Evolutionary conservation across 2,329 filamentous ascomycete genomes (phyloP).

Genomic region (Aspergillus sp.): DNA sequence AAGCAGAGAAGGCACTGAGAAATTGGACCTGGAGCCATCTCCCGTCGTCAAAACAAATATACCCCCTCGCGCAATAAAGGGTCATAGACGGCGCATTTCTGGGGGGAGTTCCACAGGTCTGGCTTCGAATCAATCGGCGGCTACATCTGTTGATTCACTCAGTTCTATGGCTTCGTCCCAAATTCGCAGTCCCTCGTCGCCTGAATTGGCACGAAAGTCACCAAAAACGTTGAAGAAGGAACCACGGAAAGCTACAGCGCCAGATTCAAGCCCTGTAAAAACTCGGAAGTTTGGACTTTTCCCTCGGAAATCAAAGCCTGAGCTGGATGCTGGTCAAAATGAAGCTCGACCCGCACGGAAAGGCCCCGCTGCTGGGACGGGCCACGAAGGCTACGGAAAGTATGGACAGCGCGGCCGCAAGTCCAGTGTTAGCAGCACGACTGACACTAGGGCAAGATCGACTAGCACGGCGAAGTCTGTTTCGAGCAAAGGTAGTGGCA

Average conservation of each 20-base stretch:
- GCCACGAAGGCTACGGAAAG: slow-evolving; percentile 68
- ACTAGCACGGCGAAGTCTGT: slow-evolving; percentile 42
- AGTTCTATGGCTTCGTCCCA: slow-evolving; percentile 32
- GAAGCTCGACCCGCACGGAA: slow-evolving; percentile 64
- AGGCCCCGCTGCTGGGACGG: slow-evolving; percentile 87
- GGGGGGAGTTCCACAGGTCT: slow-evolving; percentile 42
- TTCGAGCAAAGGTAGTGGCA: slow-evolving; percentile 42
- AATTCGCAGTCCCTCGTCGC: slow-evolving; percentile 34
- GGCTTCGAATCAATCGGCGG: slow-evolving; percentile 32
- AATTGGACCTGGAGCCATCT: slow-evolving; percentile 56
- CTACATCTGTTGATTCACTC: slow-evolving; percentile 40
- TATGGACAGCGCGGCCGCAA: slow-evolving; percentile 48
- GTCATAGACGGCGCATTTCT: slow-evolving; percentile 54
- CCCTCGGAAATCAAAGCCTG: slow-evolving; percentile 67
- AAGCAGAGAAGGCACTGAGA: slow-evolving; percentile 66
- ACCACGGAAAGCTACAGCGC: slow-evolving; percentile 23
- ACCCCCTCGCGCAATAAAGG: slow-evolving; percentile 45
- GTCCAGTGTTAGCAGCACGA: slow-evolving; percentile 41
- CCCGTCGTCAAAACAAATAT: slow-evolving; percentile 60
- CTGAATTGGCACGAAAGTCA: slow-evolving; percentile 28
- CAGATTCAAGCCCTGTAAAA: slow-evolving; percentile 32
- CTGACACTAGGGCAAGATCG: slow-evolving; percentile 40
- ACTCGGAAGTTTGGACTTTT: slow-evolving; percentile 76
- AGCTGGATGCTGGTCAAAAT: slow-evolving; percentile 45
- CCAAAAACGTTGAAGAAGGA: slow-evolving; percentile 39